Evolutionary conservation across 179 eudicot species (phyloP), one percentile per base, ranked within the genome.

Genomic region (Beta corolliflora): DNA sequence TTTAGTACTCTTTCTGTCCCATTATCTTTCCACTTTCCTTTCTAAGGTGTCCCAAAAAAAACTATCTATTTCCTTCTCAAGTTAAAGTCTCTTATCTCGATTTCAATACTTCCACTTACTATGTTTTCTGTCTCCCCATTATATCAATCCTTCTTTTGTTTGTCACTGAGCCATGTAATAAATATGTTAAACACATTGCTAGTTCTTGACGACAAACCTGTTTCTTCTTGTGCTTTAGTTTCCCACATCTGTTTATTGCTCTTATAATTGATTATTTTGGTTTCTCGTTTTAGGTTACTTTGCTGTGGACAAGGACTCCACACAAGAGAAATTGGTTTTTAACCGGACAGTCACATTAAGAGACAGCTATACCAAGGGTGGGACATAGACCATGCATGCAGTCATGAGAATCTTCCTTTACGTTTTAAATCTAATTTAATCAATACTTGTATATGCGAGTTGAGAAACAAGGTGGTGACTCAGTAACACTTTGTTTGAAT

Each of bases 271-370:
- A 14, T 64, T 64, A 9, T 1, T 45, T 44, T 70, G 5, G 19
- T 10, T 63, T 6, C 0, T 36, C 29, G 36, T 61, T 64, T 69
- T 16, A 94, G 97, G 97, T 16, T 93, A 91, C 77, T 93, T 92
- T 83, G 89, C 84, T 52, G 92, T 93, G 5, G 98, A 95, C 54
- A 86, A 86, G 81, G 97, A 94, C 79, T 89, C 97, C 1, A 86
- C 92, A 0, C 7, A 86, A 1, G 93, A 91, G 64, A 95, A 90
- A 69, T 90, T 95, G 15, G 90, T 94, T 48, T 93, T 95, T 80
- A 92, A 93, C 71, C 90, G 92, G 72, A 93, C 94, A 0, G 97
- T 93, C 50, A 91, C 97, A 12, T 74, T 93, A 73, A 83, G 97
- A 63, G 98, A 95, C 71, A 92, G 89, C 81, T 92, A 88, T 56